These are phyloP conservation scores for Avena atlantica DNA, from an alignment of 176 grass and related monocot species.

Conservation along the genomic window DNA sequence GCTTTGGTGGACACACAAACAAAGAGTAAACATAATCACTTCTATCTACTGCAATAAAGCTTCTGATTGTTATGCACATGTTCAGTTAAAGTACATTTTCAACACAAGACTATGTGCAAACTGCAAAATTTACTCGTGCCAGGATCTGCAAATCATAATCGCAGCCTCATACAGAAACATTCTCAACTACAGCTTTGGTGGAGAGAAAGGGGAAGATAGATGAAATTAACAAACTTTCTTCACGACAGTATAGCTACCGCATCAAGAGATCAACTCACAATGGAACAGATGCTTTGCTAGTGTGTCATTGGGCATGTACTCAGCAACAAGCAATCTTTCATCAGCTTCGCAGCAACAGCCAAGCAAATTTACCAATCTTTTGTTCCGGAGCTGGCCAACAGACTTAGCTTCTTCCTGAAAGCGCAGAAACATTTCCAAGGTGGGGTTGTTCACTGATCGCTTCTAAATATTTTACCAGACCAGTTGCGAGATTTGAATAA, in stretches of 20 bases:
- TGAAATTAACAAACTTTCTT: background rate
- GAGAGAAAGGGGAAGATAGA: background rate
- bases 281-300: constrained; percentile 71
- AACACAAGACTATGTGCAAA: background rate
- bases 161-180: background rate
- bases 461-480: background rate
- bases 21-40: background rate
- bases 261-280: constrained; percentile 43
- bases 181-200: background rate
- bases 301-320: constrained; percentile 74
- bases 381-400: constrained; percentile 57
- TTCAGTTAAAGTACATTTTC: constrained; percentile 3
- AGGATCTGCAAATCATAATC: background rate
- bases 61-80: background rate
- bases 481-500: constrained; percentile 2
- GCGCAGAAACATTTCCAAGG: background rate
- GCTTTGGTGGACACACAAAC: background rate
- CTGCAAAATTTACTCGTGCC: background rate
- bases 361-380: constrained; percentile 53
- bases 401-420: constrained; percentile 56
- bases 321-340: constrained; percentile 65
- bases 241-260: background rate
- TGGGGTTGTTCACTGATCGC: background rate
- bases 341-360: constrained; percentile 58
- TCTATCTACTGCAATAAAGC: background rate